Conservation (phyloP, 257 asterid genomes). For the Cruciata laevipes region DNA sequence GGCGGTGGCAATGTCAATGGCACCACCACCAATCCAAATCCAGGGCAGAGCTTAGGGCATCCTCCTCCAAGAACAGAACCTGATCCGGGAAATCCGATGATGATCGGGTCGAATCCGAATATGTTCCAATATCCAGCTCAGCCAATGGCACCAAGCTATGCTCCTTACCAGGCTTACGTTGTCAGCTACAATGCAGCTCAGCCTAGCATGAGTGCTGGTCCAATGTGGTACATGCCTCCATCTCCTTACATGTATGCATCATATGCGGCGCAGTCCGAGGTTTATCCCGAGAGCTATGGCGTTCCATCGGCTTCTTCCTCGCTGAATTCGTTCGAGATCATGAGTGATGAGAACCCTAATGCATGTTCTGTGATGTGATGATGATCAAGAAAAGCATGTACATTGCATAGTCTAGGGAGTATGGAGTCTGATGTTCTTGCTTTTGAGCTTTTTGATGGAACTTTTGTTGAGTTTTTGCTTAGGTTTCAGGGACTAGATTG, state of each 20-base stretch:
- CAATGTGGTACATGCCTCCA: constrained; percentile 42
- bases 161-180: constrained; percentile 40
- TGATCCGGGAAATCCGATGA: constrained; percentile 36
- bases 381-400: constrained; percentile 15
- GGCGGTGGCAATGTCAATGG: constrained; percentile 6
- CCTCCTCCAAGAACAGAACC: constrained; percentile 35
- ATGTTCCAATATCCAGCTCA: constrained; percentile 23
- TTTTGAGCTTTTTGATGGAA: constrained; percentile 10
- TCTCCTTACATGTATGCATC: constrained; percentile 35
- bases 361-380: constrained; percentile 65
- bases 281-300: constrained; percentile 19
- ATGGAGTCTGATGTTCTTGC: constrained; percentile 1
- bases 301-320: constrained; percentile 22
- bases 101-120: constrained; percentile 32
- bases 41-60: constrained; percentile 19
- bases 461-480: constrained; percentile 12
- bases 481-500: constrained; percentile 12
- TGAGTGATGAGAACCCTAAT: constrained; percentile 84
- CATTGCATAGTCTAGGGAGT: constrained; percentile 7
- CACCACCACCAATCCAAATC: constrained; percentile 17
- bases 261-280: constrained; percentile 26
- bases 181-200: constrained; percentile 56
- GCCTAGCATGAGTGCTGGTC: constrained; percentile 33
- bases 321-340: constrained; percentile 54
- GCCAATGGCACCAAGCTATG: constrained; percentile 10